Evolutionary conservation across 371 early-diverging fungal genomes (phyloP), one percentile per base, ranked within the genome.

Genomic region (Chytridium lagenaria): DNA sequence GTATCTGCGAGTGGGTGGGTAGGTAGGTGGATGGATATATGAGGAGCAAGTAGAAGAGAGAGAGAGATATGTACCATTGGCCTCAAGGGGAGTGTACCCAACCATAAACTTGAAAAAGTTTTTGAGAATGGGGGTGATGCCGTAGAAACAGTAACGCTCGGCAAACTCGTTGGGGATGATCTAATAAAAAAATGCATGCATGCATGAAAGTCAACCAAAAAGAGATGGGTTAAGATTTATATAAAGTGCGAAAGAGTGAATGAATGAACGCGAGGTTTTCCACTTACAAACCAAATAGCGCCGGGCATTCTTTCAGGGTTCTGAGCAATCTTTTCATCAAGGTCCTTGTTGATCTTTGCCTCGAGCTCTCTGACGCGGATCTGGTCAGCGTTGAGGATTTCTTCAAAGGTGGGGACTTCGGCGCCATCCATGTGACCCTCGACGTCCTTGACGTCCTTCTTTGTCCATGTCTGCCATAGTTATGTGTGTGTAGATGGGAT

Each of bases 111-210:
- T 72, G 44, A 81, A 68, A 64, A 75, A 80, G 64, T 73, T 75
- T 70, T 78, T 78, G 59, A 83, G 70, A 40, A 83, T 69, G 23
- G 83, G 83, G 36, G 64, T 76, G 70, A 76, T 59, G 19, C 80
- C 83, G 72, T 79, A 82, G 70, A 57, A 82, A 61, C 71, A 71
- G 73, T 76, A 76, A 26, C 78, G 69, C 69, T 78, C 78, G 3
- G 64, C 79, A 33, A 75, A 77, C 65, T 77, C 77, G 71, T 75
- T 75, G 55, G 55, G 55, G 26, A 55, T 55, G 30, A 55, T 55
- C 44, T 44, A 12, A 44, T 44, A 19, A 36, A 72, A 12, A 67
- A 12, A 76, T 36, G 28, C 31, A 23, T 10, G 23, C 23, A 23
- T 31, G 59, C 15, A 28, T n/a, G n/a, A 59, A 31, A 15, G 23